Evolutionary conservation across 331 rosid genomes (phyloP), one percentile per base, ranked within the genome.

Genomic region (Quercus lobata): DNA sequence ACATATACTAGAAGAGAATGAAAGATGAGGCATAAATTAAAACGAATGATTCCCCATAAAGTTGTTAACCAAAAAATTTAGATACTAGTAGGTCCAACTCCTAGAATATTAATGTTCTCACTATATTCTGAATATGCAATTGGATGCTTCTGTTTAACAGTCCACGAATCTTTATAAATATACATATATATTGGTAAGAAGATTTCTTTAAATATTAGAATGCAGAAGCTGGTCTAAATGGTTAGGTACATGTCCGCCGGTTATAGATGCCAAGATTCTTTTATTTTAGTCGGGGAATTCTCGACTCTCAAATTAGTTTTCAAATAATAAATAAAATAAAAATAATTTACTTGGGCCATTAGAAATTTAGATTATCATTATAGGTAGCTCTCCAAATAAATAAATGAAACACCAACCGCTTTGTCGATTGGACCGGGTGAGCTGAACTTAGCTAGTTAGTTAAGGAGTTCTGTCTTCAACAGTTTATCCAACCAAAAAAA

Each of bases 171-270:
- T 72, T 21, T 30, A 15, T 12, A 49, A 0, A 46, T 3, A 49
- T 3, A 12, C 1, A 49, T 9, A 37, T 41, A 41, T 74, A 65
- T 73, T 30, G n/a, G 2, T 41, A 21, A 8, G 71, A 35, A 71
- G 74, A 80, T 75, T 82, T 58, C 78, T 52, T 52, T 30, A 80
- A 79, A 69, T 75, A 22, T 54, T 57, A 37, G 60, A 73, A 54
- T 27, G 74, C 74, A 78, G 57, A 84, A 78, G 78, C 78, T 85
- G 82, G 82, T 80, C 79, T 72, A 53, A 70, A 62, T 74, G 72
- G 84, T 83, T 88, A 63, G 88, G 88, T 87, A 76, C 82, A 56
- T 62, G 79, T 32, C 78, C 32, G 58, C 52, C 27, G 7, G 30
- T 44, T 37, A 58, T 52, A 30, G 69, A 63, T 1, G 56, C 18